Base-by-base conservation (phyloP, 2,329 filamentous ascomycete genomes). In the Teratosphaeria gauchensis region DNA sequence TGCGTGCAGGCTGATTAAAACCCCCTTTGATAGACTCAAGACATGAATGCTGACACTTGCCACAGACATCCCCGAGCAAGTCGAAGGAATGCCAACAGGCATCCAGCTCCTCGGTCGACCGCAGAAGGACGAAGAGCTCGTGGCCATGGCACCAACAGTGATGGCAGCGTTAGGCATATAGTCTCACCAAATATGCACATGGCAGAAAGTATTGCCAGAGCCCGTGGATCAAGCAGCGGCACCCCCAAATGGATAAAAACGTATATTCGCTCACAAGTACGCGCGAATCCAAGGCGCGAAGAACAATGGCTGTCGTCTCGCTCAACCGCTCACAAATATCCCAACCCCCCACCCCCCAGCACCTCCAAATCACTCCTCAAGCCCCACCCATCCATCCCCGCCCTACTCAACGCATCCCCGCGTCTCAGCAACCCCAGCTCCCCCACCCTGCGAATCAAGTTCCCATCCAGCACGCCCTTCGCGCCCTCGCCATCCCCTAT, bases 401-500 rank as follows among this genome's bases (percentile, higher is more conserved):
- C 42, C n/a, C 42, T 48, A 48, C 16, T 48, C 42, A 48, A 21
- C n/a, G 42, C 42, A 48, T 48, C 42, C 4, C 42, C 42, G 4
- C 42, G n/a, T 16, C 42, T 48, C 42, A 48, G 7, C 16, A 85
- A 86, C 6, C 88, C 82, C 62, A 85, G 86, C 6, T 88, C 82
- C 62, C 90, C 92, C 12, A 42, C 35, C 35, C 35, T 42, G 9
- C 12, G 1, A 2, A 42, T 42, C 35, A 85, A 86, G 5, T 88
- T 82, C 62, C 90, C 91, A 70, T 96, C 92, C 3, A 96, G 81
- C 56, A 95, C 82, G 1, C 83, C 85, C 19, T 88, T 78, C 1
- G 82, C 83, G 0, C 77, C 75, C 0, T 72, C 74, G 2, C 76
- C 74, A 35, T 55, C 38, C 52, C 76, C 77, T 3, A 72, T 75